Base-by-base conservation (phyloP, 345 rosid species). In the Leavenworthia alabamica region DNA sequence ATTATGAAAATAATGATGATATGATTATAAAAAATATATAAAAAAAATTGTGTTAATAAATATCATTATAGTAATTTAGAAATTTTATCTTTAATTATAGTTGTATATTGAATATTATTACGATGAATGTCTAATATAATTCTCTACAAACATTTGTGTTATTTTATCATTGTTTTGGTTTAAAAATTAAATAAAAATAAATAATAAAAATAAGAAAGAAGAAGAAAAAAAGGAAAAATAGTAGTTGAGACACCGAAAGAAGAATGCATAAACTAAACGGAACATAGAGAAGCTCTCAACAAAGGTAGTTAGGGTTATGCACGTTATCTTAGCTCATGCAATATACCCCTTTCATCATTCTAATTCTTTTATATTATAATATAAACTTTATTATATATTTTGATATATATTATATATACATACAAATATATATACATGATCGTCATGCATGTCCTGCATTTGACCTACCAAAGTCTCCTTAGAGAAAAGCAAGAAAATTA, bases 301-400 rank as follows among this genome's bases (percentile, higher is more conserved):
- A 43, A 68, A 79, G 82, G 60, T 80, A 77, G 91, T 85, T 85
- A 72, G 77, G 83, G 79, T 71, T 73, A 65, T 76, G n/a, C 70
- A 83, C 92, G 85, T 80, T 71, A 80, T 85, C 80, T 79, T 78
- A 80, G 96, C 80, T 85, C 96, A 88, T 83, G 89, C 96, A 80
- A 74, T 81, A n/a, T n/a, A 56, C 77, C 77, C 70, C 82, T 81
- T 49, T 69, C 78, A 78, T 77, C 80, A 75, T 69, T 66, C 23
- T 60, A 24, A 9, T 56, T 31, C 8, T 50, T 16, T 44, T n/a
- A n/a, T n/a, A n/a, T n/a, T 42, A 39, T 29, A 10, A 14, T 16
- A 39, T 37, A 56, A 47, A 55, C 20, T 20, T 20, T 2, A n/a
- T 31, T 33, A 45, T 33, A 2, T 6, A 22, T 27, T 4, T 9